Percentiles rank a stretch among this genome's conserved stretches.
Conservation (phyloP, 169 alveolate genomes). For the Eimeria zaria region DNA sequence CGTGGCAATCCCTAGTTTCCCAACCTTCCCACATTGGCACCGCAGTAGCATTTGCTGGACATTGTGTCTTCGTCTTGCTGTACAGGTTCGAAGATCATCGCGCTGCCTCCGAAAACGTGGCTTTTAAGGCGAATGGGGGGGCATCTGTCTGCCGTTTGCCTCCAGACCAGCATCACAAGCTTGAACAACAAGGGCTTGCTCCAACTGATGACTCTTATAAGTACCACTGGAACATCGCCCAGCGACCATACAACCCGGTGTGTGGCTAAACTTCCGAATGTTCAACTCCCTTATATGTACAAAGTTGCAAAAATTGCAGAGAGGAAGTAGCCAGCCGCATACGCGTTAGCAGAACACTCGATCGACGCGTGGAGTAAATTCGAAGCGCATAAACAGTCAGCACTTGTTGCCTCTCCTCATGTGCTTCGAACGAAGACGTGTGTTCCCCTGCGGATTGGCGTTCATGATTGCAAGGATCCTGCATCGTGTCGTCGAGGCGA, state of each 20-base stretch:
- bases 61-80: neutral
- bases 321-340: neutral
- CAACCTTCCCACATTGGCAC: neutral
- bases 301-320: neutral
- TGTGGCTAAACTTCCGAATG: neutral
- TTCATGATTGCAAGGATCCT: neutral
- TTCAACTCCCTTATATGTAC: neutral
- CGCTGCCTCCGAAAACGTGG: slow-evolving; percentile 76
- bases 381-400: neutral
- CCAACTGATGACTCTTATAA: slow-evolving; percentile 87
- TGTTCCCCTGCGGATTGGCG: neutral
- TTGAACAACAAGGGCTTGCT: slow-evolving; percentile 71
- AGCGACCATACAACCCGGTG: slow-evolving; percentile 39
- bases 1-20: neutral
- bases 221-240: slow-evolving; percentile 86
- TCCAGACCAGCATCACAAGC: slow-evolving; percentile 87
- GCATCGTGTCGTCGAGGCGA: neutral
- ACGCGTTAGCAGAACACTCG: neutral
- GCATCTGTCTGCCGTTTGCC: slow-evolving; percentile 73
- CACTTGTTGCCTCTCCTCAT: neutral
- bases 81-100: slow-evolving; percentile 80
- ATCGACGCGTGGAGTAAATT: neutral
- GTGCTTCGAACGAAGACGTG: neutral
- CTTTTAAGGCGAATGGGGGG: slow-evolving; percentile 57
- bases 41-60: neutral